These are phyloP conservation scores for Spatholobus suberectus DNA, from an alignment of 306 rosid species.

Conservation along the genomic window DNA sequence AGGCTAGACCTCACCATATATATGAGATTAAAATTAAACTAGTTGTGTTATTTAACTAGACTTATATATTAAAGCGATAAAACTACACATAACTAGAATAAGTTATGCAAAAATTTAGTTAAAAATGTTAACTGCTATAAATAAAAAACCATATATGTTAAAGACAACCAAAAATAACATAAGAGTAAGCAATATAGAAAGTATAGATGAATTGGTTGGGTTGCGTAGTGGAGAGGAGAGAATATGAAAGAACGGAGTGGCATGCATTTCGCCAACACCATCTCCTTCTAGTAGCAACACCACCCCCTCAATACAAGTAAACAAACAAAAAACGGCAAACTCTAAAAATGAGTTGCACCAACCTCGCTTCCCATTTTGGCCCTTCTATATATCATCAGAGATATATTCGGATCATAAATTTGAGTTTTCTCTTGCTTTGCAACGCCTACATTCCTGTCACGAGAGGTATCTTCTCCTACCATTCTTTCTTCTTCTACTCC, in stretches of 20 bases:
- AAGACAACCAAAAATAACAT: slow-evolving; percentile 29
- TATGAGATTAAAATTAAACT: too few relatives aligned
- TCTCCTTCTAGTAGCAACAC: slow-evolving; percentile 23
- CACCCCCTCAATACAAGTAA: slow-evolving; percentile 47
- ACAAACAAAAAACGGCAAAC: slow-evolving; percentile 41
- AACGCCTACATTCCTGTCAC: slow-evolving; percentile 48
- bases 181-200: slow-evolving; percentile 9
- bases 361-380: slow-evolving; percentile 48
- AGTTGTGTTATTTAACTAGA: background rate
- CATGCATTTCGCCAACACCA: slow-evolving; percentile 54
- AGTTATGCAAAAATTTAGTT: background rate
- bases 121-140: slow-evolving; percentile 30
- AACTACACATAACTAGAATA: background rate
- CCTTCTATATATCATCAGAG: slow-evolving; percentile 16
- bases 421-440: slow-evolving; percentile 36
- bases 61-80: background rate
- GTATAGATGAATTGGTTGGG: background rate
- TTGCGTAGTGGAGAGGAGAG: background rate
- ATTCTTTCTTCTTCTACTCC: background rate
- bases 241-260: slow-evolving; percentile 47
- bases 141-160: background rate
- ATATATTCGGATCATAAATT: slow-evolving; percentile 53
- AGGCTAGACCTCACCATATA: background rate
- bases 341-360: slow-evolving; percentile 59
- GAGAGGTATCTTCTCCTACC: slow-evolving; percentile 45